phyloP scores from a whole-genome alignment of 1,284 basidiomycete genomes.

The Ustilago lituana region DNA sequence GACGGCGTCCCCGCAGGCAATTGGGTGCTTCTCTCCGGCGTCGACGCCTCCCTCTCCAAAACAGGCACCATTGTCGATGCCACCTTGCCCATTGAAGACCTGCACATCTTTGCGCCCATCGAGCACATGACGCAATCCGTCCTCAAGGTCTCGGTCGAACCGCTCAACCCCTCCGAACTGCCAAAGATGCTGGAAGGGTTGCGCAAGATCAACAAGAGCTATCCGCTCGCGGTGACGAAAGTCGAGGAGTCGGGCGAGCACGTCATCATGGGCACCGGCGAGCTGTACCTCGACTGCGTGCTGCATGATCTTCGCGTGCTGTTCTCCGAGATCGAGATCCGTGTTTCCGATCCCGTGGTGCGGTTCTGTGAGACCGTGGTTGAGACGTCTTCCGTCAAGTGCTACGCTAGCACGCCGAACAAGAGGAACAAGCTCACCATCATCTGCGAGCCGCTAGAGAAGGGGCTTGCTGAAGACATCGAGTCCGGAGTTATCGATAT shows the following conservation, averaged over 20 bases:
- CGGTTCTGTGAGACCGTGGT: slow-evolving; percentile 98
- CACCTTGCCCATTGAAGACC: slow-evolving; percentile 73
- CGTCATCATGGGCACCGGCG: slow-evolving; percentile 94
- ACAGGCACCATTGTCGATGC: slow-evolving; percentile 79
- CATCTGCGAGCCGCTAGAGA: slow-evolving; percentile 65
- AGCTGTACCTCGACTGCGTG: slow-evolving; percentile 94
- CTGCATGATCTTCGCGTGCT: slow-evolving; percentile 92
- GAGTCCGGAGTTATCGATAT: slow-evolving; percentile 58
- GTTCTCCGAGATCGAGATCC: slow-evolving; percentile 99
- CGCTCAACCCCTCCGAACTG: slow-evolving; percentile 93
- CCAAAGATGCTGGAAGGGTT: slow-evolving; percentile 98
- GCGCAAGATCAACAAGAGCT: slow-evolving; percentile 96
- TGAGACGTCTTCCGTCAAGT: slow-evolving; percentile 96
- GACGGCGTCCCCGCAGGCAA: slow-evolving; percentile 91
- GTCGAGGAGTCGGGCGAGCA: slow-evolving; percentile 99
- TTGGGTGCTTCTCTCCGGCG: slow-evolving; percentile 87
- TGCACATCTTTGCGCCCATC: slow-evolving; percentile 93
- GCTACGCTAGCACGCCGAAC: slow-evolving; percentile 98
- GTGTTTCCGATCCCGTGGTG: slow-evolving; percentile 97
- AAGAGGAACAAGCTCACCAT: slow-evolving; percentile 75
- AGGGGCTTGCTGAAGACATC: slow-evolving; percentile 65
- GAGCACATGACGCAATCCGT: slow-evolving; percentile 96
- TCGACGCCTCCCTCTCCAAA: slow-evolving; percentile 93
- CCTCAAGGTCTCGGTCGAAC: slow-evolving; percentile 98
- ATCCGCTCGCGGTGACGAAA: slow-evolving; percentile 91